These are phyloP conservation scores for Dryas octopetala DNA, from an alignment of 306 rosid genomes.

Conservation along the genomic window DNA sequence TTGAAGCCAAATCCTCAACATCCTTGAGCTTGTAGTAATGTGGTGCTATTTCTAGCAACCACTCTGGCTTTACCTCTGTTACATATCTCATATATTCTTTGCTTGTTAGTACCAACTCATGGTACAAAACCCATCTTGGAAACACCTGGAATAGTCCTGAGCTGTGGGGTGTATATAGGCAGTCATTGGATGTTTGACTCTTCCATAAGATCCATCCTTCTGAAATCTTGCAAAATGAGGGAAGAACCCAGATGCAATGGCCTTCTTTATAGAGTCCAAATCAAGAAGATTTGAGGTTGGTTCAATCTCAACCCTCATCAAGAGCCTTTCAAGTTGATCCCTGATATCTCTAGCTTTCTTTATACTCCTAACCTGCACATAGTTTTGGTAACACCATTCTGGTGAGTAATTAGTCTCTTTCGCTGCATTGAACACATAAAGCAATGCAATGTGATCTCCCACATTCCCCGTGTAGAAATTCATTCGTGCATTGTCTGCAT, in stretches of 20 bases:
- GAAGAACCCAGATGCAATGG: conserved; percentile 85
- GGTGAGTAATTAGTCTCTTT: conserved; percentile 83
- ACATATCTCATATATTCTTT: conserved; percentile 92
- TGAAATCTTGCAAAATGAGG: conserved; percentile 71
- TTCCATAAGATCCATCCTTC: conserved; percentile 69
- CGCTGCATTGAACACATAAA: conserved; percentile 83
- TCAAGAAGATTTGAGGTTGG: conserved; percentile 53
- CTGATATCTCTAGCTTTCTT: conserved; percentile 86
- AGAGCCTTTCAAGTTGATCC: conserved; percentile 79
- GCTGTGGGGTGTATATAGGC: conserved; percentile 90
- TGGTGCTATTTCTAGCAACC: conserved; percentile 91
- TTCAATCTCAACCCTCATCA: conserved; percentile 65
- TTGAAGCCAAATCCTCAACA: conserved; percentile 57
- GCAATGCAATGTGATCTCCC: conserved; percentile 85
- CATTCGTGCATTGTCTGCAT: conserved; percentile 80
- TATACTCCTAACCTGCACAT: conserved; percentile 93
- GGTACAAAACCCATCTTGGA: conserved; percentile 85
- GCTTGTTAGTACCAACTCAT: conserved; percentile 82
- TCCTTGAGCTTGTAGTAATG: conserved; percentile 90
- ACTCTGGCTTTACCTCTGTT: conserved; percentile 72
- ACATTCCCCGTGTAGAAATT: conserved; percentile 80
- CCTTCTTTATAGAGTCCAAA: conserved; percentile 66
- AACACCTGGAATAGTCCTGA: conserved; percentile 62
- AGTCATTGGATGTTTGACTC: conserved; percentile 66
- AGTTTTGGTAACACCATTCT: conserved; percentile 88